These are phyloP conservation scores for Sechiopsis laciniata DNA, from an alignment of 306 rosid species.

Conservation along the genomic window DNA sequence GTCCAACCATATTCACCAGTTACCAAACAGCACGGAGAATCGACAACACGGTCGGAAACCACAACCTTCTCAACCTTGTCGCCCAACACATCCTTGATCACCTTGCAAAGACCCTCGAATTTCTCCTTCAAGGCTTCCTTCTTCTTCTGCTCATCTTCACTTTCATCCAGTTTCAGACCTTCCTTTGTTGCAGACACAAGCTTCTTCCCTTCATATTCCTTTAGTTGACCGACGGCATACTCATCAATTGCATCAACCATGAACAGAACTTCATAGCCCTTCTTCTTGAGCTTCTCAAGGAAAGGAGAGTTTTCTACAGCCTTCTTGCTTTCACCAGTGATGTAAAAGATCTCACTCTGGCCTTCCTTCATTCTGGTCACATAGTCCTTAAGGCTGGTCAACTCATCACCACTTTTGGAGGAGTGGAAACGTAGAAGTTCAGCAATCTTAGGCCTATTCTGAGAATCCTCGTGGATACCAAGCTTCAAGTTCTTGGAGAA, in stretches of 20 bases:
- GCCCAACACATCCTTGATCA: slow-evolving; percentile 29
- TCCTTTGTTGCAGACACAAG: slow-evolving; percentile 32
- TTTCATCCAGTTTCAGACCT: slow-evolving; percentile 29
- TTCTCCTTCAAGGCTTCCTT: slow-evolving; percentile 22
- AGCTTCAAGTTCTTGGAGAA: slow-evolving; percentile 32
- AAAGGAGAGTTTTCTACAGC: slow-evolving; percentile 35
- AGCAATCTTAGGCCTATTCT: slow-evolving; percentile 30
- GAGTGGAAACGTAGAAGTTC: slow-evolving; percentile 30
- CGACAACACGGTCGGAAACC: slow-evolving; percentile 59
- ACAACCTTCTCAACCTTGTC: slow-evolving; percentile 62
- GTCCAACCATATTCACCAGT: slow-evolving; percentile 73
- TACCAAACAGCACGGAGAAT: slow-evolving; percentile 68
- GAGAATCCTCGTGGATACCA: slow-evolving; percentile 33
- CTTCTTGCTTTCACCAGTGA: slow-evolving; percentile 35
- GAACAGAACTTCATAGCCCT: slow-evolving; percentile 32
- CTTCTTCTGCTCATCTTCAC: slow-evolving; percentile 30
- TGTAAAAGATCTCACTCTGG: slow-evolving; percentile 28
- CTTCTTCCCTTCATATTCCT: slow-evolving; percentile 33
- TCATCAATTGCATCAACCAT: slow-evolving; percentile 34
- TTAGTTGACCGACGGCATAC: slow-evolving; percentile 28
- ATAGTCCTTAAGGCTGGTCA: slow-evolving; percentile 28
- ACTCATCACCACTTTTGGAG: slow-evolving; percentile 32
- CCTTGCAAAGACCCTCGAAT: slow-evolving; percentile 30
- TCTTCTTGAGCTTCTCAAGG: slow-evolving; percentile 32
- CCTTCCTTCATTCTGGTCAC: slow-evolving; percentile 31